phyloP scores from a whole-genome alignment of 805 yeast genomes.

The Jamesozyma piceae region DNA sequence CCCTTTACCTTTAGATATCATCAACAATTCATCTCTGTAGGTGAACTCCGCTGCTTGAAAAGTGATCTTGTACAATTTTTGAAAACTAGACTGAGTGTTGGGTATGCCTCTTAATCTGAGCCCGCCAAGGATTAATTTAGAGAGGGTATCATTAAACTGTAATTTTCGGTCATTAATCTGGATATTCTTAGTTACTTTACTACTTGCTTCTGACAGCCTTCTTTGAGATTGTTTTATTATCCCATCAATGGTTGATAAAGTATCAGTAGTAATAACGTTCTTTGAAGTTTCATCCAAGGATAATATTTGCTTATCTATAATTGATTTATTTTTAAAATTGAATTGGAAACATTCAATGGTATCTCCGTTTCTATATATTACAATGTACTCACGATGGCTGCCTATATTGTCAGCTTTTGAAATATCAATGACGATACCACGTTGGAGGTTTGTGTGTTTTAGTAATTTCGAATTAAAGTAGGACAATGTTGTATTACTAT shows the following conservation, averaged over 20 bases:
- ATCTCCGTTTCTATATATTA: conserved; percentile 4
- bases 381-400: background rate
- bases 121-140: conserved; percentile 31
- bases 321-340: conserved; percentile 5
- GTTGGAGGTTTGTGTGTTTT: conserved; percentile 3
- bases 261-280: background rate
- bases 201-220: conserved; percentile 9
- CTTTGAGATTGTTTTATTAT: conserved; percentile 17
- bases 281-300: background rate
- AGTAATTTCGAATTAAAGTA: conserved; percentile 23
- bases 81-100: conserved; percentile 22
- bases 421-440: conserved; percentile 5
- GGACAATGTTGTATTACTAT: conserved; percentile 20
- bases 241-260: conserved; percentile 11
- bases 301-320: conserved; percentile 8
- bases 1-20: background rate
- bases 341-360: conserved; percentile 8
- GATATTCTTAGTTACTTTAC: conserved; percentile 12
- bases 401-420: background rate
- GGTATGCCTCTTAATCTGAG: conserved; percentile 30
- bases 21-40: conserved; percentile 20
- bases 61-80: conserved; percentile 31
- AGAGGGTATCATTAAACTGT: conserved; percentile 26
- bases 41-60: conserved; percentile 34
- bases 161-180: conserved; percentile 19